phyloP scores from a whole-genome alignment of 2,329 filamentous ascomycete species.

The Metarhizium sp. region DNA sequence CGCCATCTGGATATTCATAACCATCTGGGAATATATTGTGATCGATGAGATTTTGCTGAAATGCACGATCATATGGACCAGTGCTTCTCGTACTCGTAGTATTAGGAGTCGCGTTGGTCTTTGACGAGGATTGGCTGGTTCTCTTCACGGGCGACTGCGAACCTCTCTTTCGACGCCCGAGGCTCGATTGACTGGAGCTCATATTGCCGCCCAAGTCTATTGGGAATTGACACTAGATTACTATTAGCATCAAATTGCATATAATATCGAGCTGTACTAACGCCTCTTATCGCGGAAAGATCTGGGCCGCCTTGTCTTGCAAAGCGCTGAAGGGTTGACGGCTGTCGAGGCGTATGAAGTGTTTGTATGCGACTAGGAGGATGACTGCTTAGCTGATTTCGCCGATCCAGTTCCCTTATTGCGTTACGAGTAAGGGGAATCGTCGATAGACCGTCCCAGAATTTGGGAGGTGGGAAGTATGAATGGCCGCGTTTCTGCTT shows the following conservation, averaged over 20 bases:
- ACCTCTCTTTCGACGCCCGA: background rate
- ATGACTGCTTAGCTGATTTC: background rate
- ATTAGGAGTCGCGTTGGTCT: background rate
- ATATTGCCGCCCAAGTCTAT: background rate
- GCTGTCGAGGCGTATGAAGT: background rate
- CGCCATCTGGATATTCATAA: constrained; percentile 11
- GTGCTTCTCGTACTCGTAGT: constrained; percentile 9
- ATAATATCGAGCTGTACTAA: background rate
- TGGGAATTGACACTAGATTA: background rate
- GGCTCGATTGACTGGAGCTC: background rate
- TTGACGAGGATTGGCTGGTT: constrained; percentile 11
- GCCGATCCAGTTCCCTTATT: constrained; percentile 2
- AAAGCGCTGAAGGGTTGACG: background rate
- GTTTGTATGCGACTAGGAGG: background rate
- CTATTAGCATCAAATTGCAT: background rate
- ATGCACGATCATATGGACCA: constrained; percentile 12
- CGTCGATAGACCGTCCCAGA: constrained; percentile 2
- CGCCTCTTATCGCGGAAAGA: background rate
- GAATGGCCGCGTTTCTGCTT: background rate
- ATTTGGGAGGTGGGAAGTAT: background rate
- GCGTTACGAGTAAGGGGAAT: background rate
- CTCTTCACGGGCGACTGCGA: background rate
- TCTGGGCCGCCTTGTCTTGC: constrained; percentile 3
- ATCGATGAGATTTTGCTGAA: constrained; percentile 13
- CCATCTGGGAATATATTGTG: constrained; percentile 9